These are phyloP conservation scores for Crataegus laevigata DNA, from an alignment of 306 rosid genomes.

Conservation along the genomic window DNA sequence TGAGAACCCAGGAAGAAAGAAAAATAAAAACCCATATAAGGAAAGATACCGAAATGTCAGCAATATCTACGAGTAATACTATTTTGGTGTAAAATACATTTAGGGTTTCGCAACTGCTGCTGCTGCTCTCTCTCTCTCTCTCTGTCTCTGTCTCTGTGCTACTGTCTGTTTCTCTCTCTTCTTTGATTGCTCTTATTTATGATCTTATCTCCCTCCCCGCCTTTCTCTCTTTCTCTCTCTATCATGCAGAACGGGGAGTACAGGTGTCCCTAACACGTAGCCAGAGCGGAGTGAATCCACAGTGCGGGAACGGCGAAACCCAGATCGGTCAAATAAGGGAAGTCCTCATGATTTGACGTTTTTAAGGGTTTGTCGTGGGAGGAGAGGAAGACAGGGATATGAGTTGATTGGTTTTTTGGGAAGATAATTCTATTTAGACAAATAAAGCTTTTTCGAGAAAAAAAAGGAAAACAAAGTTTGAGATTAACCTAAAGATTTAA, in stretches of 20 bases:
- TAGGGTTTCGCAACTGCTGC: conserved; percentile 35
- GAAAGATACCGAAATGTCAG: conserved; percentile 11
- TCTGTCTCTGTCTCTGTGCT: not conserved
- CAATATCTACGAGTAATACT: conserved; percentile 14
- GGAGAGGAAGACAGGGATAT: conserved; percentile 4
- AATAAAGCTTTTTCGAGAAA: not conserved
- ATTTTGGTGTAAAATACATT: not conserved
- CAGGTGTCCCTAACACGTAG: conserved; percentile 16
- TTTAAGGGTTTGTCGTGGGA: not conserved
- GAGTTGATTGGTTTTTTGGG: not conserved
- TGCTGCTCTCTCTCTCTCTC: not conserved
- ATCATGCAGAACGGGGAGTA: conserved; percentile 31
- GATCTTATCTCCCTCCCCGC: not conserved
- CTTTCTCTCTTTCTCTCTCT: not conserved
- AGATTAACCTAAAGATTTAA: not conserved
- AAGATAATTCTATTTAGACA: not conserved
- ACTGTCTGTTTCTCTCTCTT: conserved; percentile 3
- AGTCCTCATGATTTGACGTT: not conserved
- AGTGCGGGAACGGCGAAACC: not conserved
- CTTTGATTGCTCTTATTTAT: not conserved
- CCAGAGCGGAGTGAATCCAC: conserved; percentile 7
- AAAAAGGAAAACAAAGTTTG: not conserved
- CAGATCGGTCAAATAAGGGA: conserved; percentile 8
- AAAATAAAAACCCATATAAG: conserved; percentile 9
- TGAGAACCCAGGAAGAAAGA: conserved; percentile 15